A percentile compares a stretch with the other conserved stretches of the same genome.
These are phyloP conservation scores for Kurtzmaniella quercitrusa DNA, from an alignment of 1,139 yeast species.

Conservation along the genomic window DNA sequence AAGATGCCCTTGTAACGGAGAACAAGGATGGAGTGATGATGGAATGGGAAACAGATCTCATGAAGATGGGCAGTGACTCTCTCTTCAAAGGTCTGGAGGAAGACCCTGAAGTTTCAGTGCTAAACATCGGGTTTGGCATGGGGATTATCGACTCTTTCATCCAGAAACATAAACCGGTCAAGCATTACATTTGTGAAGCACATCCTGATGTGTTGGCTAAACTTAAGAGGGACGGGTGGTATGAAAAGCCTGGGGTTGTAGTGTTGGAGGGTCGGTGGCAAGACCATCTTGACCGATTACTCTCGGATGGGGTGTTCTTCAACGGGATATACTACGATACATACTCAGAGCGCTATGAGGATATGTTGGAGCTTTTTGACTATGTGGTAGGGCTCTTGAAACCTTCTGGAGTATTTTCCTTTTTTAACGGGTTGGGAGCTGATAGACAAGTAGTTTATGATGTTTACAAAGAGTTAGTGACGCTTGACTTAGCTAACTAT, in stretches of 20 bases:
- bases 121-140: slow-evolving; percentile 95
- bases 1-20: slow-evolving; percentile 68
- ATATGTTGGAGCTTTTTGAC: slow-evolving; percentile 84
- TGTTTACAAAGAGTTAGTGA: slow-evolving; percentile 80
- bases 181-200: slow-evolving; percentile 89
- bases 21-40: slow-evolving; percentile 93
- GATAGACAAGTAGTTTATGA: slow-evolving; percentile 86
- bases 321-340: slow-evolving; percentile 95
- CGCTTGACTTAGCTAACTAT: slow-evolving; percentile 71
- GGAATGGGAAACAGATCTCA: slow-evolving; percentile 89
- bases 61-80: slow-evolving; percentile 75
- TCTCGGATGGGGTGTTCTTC: slow-evolving; percentile 68
- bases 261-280: slow-evolving; percentile 91
- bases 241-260: slow-evolving; percentile 64
- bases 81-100: slow-evolving; percentile 43
- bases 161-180: slow-evolving; percentile 53
- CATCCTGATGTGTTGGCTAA: slow-evolving; percentile 84
- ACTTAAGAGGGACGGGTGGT: slow-evolving; percentile 79
- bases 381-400: slow-evolving; percentile 74
- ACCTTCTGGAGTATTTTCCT: slow-evolving; percentile 79
- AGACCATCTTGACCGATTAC: slow-evolving; percentile 61
- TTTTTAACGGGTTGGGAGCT: slow-evolving; percentile 95
- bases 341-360: slow-evolving; percentile 79
- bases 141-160: slow-evolving; percentile 87
- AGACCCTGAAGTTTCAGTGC: slow-evolving; percentile 42